Conservation (phyloP, 108 stramenopile genomes). For the Fistulifera pelliculosa region DNA sequence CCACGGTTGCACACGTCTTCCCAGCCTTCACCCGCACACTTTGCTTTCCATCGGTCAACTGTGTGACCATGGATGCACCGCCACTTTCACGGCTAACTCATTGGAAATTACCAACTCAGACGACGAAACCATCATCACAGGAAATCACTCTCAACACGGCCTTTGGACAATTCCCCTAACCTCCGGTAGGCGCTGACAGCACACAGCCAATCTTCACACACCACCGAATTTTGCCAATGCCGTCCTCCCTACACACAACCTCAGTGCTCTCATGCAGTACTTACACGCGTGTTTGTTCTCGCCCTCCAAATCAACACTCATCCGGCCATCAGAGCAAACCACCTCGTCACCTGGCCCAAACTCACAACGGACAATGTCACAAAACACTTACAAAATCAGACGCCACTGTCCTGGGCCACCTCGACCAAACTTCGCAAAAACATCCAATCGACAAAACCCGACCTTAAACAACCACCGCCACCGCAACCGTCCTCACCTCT, state of each 20-base stretch:
- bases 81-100: not conserved
- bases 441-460: constrained; percentile 20
- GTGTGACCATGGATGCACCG: not conserved
- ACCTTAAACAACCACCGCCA: no score
- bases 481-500: no score
- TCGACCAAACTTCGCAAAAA: constrained; percentile 14
- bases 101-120: not conserved
- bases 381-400: constrained; percentile 8
- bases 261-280: constrained; percentile 13
- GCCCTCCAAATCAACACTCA: constrained; percentile 17
- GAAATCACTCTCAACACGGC: no score
- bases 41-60: not conserved
- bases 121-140: not conserved
- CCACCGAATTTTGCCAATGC: not conserved
- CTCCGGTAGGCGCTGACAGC: no score
- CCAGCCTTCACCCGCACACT: not conserved
- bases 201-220: not conserved
- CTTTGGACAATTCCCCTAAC: no score
- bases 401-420: constrained; percentile 18
- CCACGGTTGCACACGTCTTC: constrained; percentile 2
- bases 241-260: not conserved
- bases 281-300: constrained; percentile 22
- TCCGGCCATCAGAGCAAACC: constrained; percentile 6
- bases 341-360: constrained; percentile 14
- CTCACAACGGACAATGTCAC: not conserved